phyloP scores from a whole-genome alignment of 2,329 filamentous ascomycete species.

The Xylaria sp. region DNA sequence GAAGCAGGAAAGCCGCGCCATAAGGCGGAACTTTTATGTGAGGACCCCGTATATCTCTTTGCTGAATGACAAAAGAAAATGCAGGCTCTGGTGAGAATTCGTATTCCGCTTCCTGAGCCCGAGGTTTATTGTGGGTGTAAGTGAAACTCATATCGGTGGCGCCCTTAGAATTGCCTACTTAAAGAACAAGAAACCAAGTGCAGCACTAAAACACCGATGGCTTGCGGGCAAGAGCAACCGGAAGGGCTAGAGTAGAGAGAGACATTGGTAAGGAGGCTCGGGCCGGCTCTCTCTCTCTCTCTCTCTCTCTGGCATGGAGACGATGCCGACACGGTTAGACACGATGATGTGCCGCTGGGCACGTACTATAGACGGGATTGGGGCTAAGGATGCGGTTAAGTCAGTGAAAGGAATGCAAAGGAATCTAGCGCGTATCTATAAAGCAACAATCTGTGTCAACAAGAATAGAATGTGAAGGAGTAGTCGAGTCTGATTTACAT shows the following conservation, averaged over 20 bases:
- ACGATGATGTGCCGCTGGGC: conserved; percentile 23
- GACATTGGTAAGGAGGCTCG: conserved; percentile 28
- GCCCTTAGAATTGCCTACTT: not conserved
- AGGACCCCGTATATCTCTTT: not conserved
- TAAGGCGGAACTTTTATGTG: not conserved
- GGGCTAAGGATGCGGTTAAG: conserved; percentile 21
- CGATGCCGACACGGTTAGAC: conserved; percentile 19
- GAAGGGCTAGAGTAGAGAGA: conserved; percentile 10
- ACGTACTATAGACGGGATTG: conserved; percentile 3
- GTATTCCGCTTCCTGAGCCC: conserved; percentile 12
- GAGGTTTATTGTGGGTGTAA: not conserved
- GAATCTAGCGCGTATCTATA: conserved; percentile 1
- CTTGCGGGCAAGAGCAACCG: not conserved
- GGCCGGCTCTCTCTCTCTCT: conserved; percentile 14
- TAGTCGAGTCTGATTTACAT: not conserved
- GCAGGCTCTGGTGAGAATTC: not conserved
- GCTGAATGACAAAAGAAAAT: not conserved
- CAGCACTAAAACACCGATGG: not conserved
- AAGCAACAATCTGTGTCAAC: not conserved
- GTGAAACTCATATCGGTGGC: not conserved
- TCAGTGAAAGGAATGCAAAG: conserved; percentile 13
- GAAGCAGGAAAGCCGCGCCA: not conserved
- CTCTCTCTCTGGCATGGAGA: conserved; percentile 10
- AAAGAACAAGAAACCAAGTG: conserved; percentile 1
- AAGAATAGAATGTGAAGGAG: conserved; percentile 13